These are phyloP conservation scores for Capsicum rhomboideum DNA, from an alignment of 257 asterid genomes.

Conservation along the genomic window DNA sequence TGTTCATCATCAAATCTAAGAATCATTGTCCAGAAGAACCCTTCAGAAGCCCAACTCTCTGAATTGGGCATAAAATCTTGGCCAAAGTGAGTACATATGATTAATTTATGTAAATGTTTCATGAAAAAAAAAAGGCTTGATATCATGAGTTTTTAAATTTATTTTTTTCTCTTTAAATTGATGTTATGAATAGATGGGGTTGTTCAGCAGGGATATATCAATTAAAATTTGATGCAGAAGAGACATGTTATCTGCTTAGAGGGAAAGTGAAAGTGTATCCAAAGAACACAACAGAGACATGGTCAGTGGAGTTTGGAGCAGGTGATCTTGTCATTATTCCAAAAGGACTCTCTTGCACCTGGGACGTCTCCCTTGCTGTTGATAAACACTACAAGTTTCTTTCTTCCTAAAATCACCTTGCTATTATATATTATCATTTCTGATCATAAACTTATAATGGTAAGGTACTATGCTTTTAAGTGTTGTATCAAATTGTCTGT, in stretches of 20 bases:
- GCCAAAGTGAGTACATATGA: conserved; percentile 64
- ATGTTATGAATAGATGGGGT: too few species aligned
- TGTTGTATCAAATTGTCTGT: too few species aligned
- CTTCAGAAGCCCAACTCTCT: conserved; percentile 54
- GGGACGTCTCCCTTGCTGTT: conserved; percentile 75
- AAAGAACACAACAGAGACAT: conserved; percentile 35
- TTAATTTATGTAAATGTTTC: background rate
- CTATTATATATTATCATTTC: background rate
- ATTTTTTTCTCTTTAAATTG: too few species aligned
- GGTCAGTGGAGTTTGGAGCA: conserved; percentile 68
- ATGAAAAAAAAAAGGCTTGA: background rate
- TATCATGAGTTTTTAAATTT: too few species aligned
- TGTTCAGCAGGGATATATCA: conserved; percentile 81
- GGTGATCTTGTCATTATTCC: conserved; percentile 82
- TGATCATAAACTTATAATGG: too few species aligned
- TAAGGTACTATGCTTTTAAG: too few species aligned
- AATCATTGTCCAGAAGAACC: conserved; percentile 64
- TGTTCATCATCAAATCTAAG: conserved; percentile 36
- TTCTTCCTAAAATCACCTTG: background rate
- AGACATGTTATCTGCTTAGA: conserved; percentile 67
- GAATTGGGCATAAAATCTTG: conserved; percentile 80
- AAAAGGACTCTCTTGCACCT: conserved; percentile 78
- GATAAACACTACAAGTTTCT: conserved; percentile 89
- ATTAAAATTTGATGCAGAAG: conserved; percentile 66
- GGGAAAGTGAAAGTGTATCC: conserved; percentile 74